These are phyloP conservation scores for Rhododendron henanense DNA, from an alignment of 148 eudicot species.

Conservation along the genomic window DNA sequence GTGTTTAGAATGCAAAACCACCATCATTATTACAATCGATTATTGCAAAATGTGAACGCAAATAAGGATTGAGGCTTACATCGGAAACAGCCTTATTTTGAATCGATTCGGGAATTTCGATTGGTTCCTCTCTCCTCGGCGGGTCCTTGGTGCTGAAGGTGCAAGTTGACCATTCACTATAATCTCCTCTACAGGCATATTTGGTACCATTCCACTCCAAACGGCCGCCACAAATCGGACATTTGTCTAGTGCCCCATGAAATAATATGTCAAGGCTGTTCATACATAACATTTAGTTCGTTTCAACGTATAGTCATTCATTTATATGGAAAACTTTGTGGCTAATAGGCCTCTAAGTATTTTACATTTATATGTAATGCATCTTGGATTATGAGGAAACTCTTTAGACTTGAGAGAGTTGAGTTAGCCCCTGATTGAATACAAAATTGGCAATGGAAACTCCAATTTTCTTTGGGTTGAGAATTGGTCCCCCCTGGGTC, in stretches of 20 bases:
- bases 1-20: not conserved
- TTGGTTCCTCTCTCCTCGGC: slow-evolving; percentile 41
- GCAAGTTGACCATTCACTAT: slow-evolving; percentile 80
- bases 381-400: not conserved
- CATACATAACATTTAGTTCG: not conserved
- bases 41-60: not conserved
- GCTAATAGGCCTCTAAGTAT: not conserved
- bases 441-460: not conserved
- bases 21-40: not conserved
- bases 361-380: not conserved
- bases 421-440: not conserved
- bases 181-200: slow-evolving; percentile 53
- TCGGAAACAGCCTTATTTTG: slow-evolving; percentile 44
- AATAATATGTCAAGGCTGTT: slow-evolving; percentile 69
- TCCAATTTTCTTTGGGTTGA: not conserved
- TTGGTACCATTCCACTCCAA: slow-evolving; percentile 41
- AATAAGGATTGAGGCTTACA: slow-evolving; percentile 30
- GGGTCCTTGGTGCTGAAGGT: slow-evolving; percentile 57
- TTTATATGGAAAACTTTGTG: not conserved
- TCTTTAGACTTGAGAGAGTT: not conserved
- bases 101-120: slow-evolving; percentile 56
- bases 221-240: slow-evolving; percentile 53
- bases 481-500: not conserved
- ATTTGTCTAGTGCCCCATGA: slow-evolving; percentile 59
- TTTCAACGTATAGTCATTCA: not conserved